These are phyloP conservation scores for Solanum sejunctum DNA, from an alignment of 257 asterid species.

Conservation along the genomic window DNA sequence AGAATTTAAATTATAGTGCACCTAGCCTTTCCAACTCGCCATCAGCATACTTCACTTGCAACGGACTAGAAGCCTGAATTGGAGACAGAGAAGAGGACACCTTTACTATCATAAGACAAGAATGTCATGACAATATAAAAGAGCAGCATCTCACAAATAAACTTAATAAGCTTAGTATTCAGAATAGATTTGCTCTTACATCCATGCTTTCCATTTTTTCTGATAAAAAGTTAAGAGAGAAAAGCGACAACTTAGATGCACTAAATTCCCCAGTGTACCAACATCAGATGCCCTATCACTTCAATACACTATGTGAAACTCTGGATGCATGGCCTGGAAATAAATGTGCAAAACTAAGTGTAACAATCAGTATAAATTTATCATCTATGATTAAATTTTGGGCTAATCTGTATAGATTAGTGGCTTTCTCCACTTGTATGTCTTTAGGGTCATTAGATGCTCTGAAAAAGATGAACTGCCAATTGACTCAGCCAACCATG, in stretches of 20 bases:
- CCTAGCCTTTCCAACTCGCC: conserved; percentile 99
- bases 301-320: background rate
- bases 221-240: background rate
- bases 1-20: conserved; percentile 13
- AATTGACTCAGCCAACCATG: background rate
- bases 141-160: background rate
- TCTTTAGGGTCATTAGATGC: background rate
- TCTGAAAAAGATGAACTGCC: background rate
- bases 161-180: background rate
- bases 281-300: background rate
- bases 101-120: conserved; percentile 1
- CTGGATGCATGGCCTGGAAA: background rate
- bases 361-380: background rate
- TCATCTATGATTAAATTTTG: background rate
- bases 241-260: background rate
- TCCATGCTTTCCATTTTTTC: background rate
- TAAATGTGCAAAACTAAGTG: background rate
- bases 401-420: background rate
- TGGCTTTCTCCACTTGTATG: background rate
- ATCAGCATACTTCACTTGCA: conserved; percentile 99
- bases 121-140: background rate
- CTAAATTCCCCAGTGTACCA: background rate
- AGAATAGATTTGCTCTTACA: background rate
- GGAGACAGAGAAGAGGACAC: conserved; percentile 17
- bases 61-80: conserved; percentile 88